Base-by-base conservation (phyloP, 495 filamentous ascomycete genomes). In the Hypomontagnella monticulosa region DNA sequence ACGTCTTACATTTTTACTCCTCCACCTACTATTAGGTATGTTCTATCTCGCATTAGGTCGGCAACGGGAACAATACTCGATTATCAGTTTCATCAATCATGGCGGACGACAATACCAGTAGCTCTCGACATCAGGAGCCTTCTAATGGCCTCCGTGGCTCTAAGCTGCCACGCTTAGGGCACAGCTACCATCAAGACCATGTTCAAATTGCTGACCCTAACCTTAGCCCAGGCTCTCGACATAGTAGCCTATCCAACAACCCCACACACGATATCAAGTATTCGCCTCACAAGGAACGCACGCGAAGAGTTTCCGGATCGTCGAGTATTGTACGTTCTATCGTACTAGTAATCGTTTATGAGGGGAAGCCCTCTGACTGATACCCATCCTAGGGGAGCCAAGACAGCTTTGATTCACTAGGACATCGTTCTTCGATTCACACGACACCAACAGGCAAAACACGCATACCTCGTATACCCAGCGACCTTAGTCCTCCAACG, bases 1-100 rank as follows among this genome's bases (percentile, higher is more conserved):
- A n/a, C 4, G 32, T 15, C 27, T 48, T 42, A 40, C 40, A 41
- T 56, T 36, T 48, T 27, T 59, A 38, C 16, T 46, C 34, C 4
- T 46, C 23, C 42, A 14, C 48, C n/a, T n/a, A n/a, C n/a, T n/a
- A n/a, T 53, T 60, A 66, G 68, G 71, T 73, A 73, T 59, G 71
- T 71, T 33, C 8, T 56, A 60, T 62, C 34, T 59, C 18, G 11
- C 46, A 11, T 53, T 61, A 30, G 10, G 27, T 58, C 37, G n/a
- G 30, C 40, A 27, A 47, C 56, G 18, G 16, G 20, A 15, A 47
- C 23, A 40, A 18, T 34, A 58, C 27, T 41, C 32, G 40, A 30
- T 37, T 23, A 9, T 16, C 36, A 50, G 10, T 19, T 30, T 47
- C 12, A 52, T 49, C 51, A 36, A 33, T 30, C 37, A 73, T 71